A percentile compares a stretch with the other conserved stretches of the same genome.
These are phyloP conservation scores for Alternaria hordeiaustralica DNA, from an alignment of 2,329 filamentous ascomycete species.

Conservation along the genomic window DNA sequence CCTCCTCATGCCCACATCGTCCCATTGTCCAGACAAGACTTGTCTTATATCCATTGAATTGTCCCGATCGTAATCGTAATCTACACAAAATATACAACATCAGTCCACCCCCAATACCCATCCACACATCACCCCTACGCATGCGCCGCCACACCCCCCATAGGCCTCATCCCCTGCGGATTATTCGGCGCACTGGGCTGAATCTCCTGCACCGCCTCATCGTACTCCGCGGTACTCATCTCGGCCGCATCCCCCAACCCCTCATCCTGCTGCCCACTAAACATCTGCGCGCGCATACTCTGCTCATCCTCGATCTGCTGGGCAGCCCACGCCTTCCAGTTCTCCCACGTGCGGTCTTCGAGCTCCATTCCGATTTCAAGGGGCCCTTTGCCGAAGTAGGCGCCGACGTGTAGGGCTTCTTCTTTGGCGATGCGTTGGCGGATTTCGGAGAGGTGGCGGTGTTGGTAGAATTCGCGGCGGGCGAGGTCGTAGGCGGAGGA, in stretches of 20 bases:
- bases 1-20: too few relatives aligned
- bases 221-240: constrained; percentile 31
- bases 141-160: constrained; percentile 48
- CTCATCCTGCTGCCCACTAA: constrained; percentile 42
- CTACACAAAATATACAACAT: constrained; percentile 31
- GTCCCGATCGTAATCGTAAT: constrained; percentile 9
- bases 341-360: constrained; percentile 80
- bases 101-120: too few relatives aligned
- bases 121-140: constrained; percentile 16
- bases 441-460: constrained; percentile 83
- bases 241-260: constrained; percentile 31
- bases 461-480: constrained; percentile 86
- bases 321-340: constrained; percentile 83
- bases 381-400: constrained; percentile 81
- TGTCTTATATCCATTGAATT: background rate
- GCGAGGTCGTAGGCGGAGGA: constrained; percentile 82
- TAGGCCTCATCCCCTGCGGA: constrained; percentile 41
- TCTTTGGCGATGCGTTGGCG: constrained; percentile 83
- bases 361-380: constrained; percentile 80
- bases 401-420: constrained; percentile 84
- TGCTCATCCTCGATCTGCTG: constrained; percentile 58
- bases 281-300: constrained; percentile 54
- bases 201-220: constrained; percentile 46
- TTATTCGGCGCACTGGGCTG: constrained; percentile 26
- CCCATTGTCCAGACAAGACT: background rate